Percentiles rank a stretch among this genome's conserved stretches.
Conservation (phyloP, 1,139 yeast genomes). For the Debaryomyces coudertii region DNA sequence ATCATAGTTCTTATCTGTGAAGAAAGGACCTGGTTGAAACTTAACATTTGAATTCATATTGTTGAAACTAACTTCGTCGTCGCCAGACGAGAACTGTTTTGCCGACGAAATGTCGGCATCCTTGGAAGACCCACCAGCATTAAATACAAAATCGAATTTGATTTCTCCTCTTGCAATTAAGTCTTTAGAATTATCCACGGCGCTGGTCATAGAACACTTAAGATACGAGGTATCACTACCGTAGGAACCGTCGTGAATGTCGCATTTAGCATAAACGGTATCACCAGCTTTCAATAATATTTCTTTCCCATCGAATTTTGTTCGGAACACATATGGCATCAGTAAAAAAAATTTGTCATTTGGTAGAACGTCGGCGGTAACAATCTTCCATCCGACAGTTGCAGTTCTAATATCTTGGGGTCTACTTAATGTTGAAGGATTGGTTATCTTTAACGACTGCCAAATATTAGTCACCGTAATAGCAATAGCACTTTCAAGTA, state of each 20-base stretch:
- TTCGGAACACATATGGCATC: slow-evolving; percentile 24
- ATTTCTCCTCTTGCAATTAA: slow-evolving; percentile 17
- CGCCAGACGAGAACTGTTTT: slow-evolving; percentile 12
- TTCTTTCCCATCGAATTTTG: slow-evolving; percentile 18
- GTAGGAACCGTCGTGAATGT: slow-evolving; percentile 19
- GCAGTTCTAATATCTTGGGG: slow-evolving; percentile 26
- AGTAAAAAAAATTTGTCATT: slow-evolving; percentile 17
- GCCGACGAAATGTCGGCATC: slow-evolving; percentile 20
- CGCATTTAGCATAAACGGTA: slow-evolving; percentile 18
- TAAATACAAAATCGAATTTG: slow-evolving; percentile 24
- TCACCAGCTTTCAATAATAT: slow-evolving; percentile 16
- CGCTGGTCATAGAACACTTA: slow-evolving; percentile 16
- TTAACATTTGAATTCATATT: slow-evolving; percentile 16
- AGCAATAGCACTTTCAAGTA: slow-evolving; percentile 6
- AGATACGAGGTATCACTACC: slow-evolving; percentile 13
- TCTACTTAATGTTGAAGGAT: slow-evolving; percentile 12
- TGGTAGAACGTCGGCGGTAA: slow-evolving; percentile 11
- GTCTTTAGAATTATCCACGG: slow-evolving; percentile 10
- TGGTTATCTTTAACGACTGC: slow-evolving; percentile 12
- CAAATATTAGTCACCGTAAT: slow-evolving; percentile 12
- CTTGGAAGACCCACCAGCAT: slow-evolving; percentile 24
- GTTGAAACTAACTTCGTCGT: slow-evolving; percentile 17
- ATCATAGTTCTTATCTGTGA: slow-evolving; percentile 12
- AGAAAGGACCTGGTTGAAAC: slow-evolving; percentile 19
- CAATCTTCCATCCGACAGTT: slow-evolving; percentile 18